Evolutionary conservation across 202 grass and related monocot genomes (phyloP), one percentile per base, ranked within the genome.

Genomic region (Schoenoplectus triqueter): DNA sequence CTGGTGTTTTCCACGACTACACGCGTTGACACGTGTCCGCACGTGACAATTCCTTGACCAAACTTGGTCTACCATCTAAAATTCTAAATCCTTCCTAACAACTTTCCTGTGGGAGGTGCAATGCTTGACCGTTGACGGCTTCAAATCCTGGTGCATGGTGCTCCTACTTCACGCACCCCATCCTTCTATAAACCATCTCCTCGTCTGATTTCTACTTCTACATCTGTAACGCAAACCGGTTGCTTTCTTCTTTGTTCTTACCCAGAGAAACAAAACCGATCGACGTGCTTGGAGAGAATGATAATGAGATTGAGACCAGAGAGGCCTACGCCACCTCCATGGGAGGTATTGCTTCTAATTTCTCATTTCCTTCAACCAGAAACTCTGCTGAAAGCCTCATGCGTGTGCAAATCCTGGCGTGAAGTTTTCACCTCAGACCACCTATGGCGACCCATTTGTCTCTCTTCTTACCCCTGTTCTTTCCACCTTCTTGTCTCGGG

Each of bases 371-470:
- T 94, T 17, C 87, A 94, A 19, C 89, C 89, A 44, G 63, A 86
- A 59, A 86, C 90, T 15, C 92, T 97, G 3, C 87, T 86, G 7
- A 22, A 55, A 72, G 92, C 90, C 17, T 94, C 86, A 71, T 94
- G 89, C 51, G 90, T 91, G 60, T 94, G 89, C 87, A 90, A 84
- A 49, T 84, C 87, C 13, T 94, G 95, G 92, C 82, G 52, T 82
- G 67, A 64, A 80, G 85, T 80, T 82, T 90, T 94, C 92, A 80
- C 88, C 76, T 87, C 71, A 19, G 89, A 97, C 61, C 19, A 90
- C 80, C 90, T 94, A 65, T 93, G 92, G 92, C 81, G 31, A 71
- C 83, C 76, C 9, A 90, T 93, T 81, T 97, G 92, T 83, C 44
- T 55, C 67, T 41, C 84, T 21, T 87, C 60, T 84, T 97, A 87